These are phyloP conservation scores for Starmerella vitae DNA, from an alignment of 805 yeast genomes.

Conservation along the genomic window DNA sequence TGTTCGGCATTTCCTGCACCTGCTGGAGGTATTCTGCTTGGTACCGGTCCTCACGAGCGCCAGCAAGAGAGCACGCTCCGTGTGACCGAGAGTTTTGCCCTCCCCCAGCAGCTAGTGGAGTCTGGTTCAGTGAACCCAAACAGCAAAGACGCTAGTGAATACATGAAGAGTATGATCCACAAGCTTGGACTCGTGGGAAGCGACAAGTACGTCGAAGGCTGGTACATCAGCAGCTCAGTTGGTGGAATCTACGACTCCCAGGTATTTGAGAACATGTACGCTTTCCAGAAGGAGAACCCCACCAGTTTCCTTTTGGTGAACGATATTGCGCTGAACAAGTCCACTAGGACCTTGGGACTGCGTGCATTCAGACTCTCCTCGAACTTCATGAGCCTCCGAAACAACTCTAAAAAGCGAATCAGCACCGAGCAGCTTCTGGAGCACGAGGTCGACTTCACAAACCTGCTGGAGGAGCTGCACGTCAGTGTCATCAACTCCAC, in stretches of 20 bases:
- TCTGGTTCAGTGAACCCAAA: slow-evolving; percentile 51
- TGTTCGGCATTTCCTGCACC: slow-evolving; percentile 20
- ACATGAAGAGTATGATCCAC: slow-evolving; percentile 53
- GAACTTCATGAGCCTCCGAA: slow-evolving; percentile 39
- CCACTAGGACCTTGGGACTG: slow-evolving; percentile 47
- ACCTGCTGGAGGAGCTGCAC: slow-evolving; percentile 60
- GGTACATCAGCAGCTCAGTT: slow-evolving; percentile 59
- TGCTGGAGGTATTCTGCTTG: slow-evolving; percentile 22
- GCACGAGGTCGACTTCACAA: slow-evolving; percentile 47
- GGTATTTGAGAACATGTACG: slow-evolving; percentile 54
- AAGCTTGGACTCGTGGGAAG: slow-evolving; percentile 48
- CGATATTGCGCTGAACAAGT: slow-evolving; percentile 48
- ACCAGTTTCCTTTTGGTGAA: slow-evolving; percentile 43
- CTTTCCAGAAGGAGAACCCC: slow-evolving; percentile 45
- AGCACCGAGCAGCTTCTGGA: slow-evolving; percentile 48
- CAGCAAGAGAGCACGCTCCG: slow-evolving; percentile 9
- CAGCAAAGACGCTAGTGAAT: slow-evolving; percentile 48
- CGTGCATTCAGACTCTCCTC: slow-evolving; percentile 57
- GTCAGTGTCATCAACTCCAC: slow-evolving; percentile 53
- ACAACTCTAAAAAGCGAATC: slow-evolving; percentile 36
- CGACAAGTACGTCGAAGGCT: slow-evolving; percentile 63
- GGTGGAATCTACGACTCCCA: slow-evolving; percentile 54
- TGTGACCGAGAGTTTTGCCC: slow-evolving; percentile 39
- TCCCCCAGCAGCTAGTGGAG: slow-evolving; percentile 41
- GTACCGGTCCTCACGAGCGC: slow-evolving; percentile 17